These are phyloP conservation scores for Trebouxia gelatinosa DNA, from an alignment of 163 green algal genomes.

Conservation along the genomic window DNA sequence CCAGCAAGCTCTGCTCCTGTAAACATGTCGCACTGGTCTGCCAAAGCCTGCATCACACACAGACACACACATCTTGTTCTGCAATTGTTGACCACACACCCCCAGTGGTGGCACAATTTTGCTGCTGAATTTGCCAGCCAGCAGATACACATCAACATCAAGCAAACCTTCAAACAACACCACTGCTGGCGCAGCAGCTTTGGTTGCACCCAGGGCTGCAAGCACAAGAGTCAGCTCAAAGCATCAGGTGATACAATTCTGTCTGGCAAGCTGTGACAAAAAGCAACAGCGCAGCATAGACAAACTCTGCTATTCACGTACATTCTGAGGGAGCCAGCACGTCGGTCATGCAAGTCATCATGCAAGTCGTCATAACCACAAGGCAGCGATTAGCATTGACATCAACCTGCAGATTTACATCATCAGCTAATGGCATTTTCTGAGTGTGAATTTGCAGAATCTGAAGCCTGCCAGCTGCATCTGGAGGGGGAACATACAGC, in stretches of 20 bases:
- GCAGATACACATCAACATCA: background rate
- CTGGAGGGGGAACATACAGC: slow-evolving; percentile 87
- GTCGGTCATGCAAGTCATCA: no score
- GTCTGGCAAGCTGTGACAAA: background rate
- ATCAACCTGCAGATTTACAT: slow-evolving; percentile 78
- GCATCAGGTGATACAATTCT: no score
- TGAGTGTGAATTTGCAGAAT: slow-evolving; percentile 73
- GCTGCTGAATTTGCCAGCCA: background rate
- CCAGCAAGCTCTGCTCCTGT: slow-evolving; percentile 80
- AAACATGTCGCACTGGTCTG: slow-evolving; percentile 40
- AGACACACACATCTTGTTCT: background rate
- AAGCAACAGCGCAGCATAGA: no score
- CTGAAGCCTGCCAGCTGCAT: slow-evolving; percentile 61
- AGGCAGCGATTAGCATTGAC: no score
- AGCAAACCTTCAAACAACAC: background rate
- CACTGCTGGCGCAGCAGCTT: no score
- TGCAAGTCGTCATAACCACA: no score
- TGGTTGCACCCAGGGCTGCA: background rate
- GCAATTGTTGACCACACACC: background rate
- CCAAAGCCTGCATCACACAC: slow-evolving; percentile 44
- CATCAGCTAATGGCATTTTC: slow-evolving; percentile 64
- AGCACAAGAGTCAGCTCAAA: no score
- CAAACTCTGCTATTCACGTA: no score
- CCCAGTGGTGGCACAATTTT: background rate
- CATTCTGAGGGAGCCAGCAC: no score